Evolutionary conservation across 2,329 filamentous ascomycete genomes (phyloP), one percentile per base, ranked within the genome.

Genomic region (Nectriaceae sp.): DNA sequence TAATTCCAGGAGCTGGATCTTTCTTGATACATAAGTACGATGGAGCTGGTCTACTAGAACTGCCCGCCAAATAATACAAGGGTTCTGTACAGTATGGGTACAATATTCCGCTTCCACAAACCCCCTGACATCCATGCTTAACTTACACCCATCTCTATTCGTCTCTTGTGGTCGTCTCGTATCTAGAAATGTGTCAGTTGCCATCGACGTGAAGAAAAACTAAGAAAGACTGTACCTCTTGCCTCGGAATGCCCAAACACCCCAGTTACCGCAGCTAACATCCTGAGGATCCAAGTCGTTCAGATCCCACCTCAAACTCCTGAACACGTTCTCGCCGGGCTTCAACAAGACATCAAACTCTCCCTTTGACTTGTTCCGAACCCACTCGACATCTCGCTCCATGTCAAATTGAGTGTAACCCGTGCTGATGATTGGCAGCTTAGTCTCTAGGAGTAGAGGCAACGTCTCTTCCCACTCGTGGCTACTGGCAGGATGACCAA

Each of bases 331-430:
- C 78, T 97, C 92, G 31, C 91, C 92, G 0, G 95, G 94, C 70
- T 96, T 83, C 62, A 99, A 77, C 50, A 99, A 74, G 33, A 99
- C 77, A 65, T 99, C 94, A 66, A 97, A 93, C 70, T 99, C 94
- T 18, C 92, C 92, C 3, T 82, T 82, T 42, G 89, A 90, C 54
- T 90, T 91, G 65, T 93, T 85, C 66, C 87, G 79, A 21, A 99
- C 89, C 87, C 90, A 97, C 31, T 90, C 83, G 40, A 96, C 87
- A 70, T 99, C 94, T 50, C 94, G 80, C 67, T 95, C 83, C 87
- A 97, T 91, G 66, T 99, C 94, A 71, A 84, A 90, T 63, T 96
- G 90, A 1, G 94, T 97, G 70, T 99, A 99, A 2, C 95, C 95
- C 0, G 94, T 99, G 59, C 88, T 91, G 56, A 99, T 83, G 57